phyloP scores from a whole-genome alignment of 163 green algal genomes.

The Prototheca wickerhamii region DNA sequence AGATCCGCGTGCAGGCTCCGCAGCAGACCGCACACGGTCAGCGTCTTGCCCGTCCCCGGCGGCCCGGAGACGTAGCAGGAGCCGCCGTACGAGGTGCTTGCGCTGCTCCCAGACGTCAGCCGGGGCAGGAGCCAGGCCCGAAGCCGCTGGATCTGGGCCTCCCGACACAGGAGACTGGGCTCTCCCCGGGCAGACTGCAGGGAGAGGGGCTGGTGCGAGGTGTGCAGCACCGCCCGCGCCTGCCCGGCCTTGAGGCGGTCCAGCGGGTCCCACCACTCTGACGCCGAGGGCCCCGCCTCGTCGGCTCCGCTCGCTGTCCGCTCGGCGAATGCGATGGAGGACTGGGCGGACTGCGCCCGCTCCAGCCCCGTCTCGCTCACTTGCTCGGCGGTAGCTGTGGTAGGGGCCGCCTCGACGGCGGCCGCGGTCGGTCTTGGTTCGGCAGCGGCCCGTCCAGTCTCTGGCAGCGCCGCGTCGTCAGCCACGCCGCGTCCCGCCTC shows the following conservation, averaged over 20 bases:
- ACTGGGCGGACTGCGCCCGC: not conserved
- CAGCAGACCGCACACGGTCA: conserved; percentile 33
- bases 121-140: conserved; percentile 9
- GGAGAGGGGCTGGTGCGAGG: not conserved
- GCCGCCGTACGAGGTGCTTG: too few species aligned
- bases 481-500: not conserved
- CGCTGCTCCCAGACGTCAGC: not conserved
- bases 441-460: too few species aligned
- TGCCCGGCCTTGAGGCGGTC: not conserved
- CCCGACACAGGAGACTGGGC: conserved; percentile 24
- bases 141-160: conserved; percentile 22
- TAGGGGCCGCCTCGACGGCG: too few species aligned
- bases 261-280: not conserved
- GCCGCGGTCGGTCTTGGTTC: too few species aligned
- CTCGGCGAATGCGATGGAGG: not conserved
- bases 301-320: not conserved
- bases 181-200: not conserved
- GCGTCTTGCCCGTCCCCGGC: conserved; percentile 46
- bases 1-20: conserved; percentile 9
- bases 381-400: too few species aligned
- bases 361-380: too few species aligned
- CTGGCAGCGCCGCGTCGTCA: too few species aligned
- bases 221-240: not conserved
- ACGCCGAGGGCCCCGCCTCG: too few species aligned
- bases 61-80: conserved; percentile 36